Conservation (phyloP, 2,329 filamentous ascomycete species). For the Fusarium anthophilum region DNA sequence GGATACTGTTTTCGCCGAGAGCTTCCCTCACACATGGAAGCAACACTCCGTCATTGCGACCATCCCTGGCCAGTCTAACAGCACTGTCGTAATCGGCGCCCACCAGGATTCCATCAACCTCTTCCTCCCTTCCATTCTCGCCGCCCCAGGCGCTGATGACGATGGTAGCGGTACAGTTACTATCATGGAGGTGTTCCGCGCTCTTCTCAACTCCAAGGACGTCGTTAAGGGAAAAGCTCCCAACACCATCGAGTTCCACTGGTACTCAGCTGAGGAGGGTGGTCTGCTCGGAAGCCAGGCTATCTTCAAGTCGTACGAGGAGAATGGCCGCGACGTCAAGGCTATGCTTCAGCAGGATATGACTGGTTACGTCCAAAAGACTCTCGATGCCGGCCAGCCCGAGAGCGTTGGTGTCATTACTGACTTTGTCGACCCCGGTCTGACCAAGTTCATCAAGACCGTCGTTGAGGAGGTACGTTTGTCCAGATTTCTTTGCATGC, state of each 20-base stretch:
- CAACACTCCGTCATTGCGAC: constrained; percentile 92
- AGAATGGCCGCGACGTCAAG: constrained; percentile 78
- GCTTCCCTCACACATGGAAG: constrained; percentile 85
- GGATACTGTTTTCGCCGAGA: constrained; percentile 72
- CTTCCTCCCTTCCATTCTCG: constrained; percentile 83
- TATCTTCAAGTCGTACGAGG: constrained; percentile 85
- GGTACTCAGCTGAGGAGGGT: constrained; percentile 92
- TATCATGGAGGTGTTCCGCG: constrained; percentile 89
- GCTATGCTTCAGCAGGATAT: constrained; percentile 99
- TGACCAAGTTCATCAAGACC: constrained; percentile 91
- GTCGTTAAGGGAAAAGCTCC: constrained; percentile 75
- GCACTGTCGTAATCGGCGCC: constrained; percentile 88
- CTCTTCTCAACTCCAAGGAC: constrained; percentile 77
- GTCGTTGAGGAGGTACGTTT: constrained; percentile 69
- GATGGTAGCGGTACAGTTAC: constrained; percentile 94
- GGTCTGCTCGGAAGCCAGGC: constrained; percentile 89
- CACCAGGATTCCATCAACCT: constrained; percentile 97
- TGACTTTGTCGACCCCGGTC: constrained; percentile 83
- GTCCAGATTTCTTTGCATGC: background rate
- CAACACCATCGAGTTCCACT: constrained; percentile 96
- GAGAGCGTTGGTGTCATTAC: constrained; percentile 94
- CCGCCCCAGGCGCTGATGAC: constrained; percentile 93
- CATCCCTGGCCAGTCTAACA: constrained; percentile 85
- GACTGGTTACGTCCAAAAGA: constrained; percentile 89
- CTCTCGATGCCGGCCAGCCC: constrained; percentile 80